Evolutionary conservation across 1,284 basidiomycete genomes (phyloP).

Genomic region (Ganoderma meredithae): DNA sequence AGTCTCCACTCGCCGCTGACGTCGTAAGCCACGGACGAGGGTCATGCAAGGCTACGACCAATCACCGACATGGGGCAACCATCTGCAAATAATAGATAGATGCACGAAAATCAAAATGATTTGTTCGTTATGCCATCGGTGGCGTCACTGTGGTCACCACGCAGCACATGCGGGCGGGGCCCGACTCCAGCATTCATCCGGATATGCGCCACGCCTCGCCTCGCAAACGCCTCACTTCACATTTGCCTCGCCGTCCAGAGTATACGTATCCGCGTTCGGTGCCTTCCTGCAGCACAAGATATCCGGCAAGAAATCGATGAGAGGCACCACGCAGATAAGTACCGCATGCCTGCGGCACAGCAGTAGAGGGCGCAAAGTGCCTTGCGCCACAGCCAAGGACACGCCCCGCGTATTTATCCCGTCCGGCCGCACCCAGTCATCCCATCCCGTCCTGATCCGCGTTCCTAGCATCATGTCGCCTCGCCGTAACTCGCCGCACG

Average conservation of each 20-base stretch:
- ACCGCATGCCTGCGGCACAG: conserved; percentile 15
- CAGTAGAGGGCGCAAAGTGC: conserved; percentile 14
- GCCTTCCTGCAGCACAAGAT: not conserved
- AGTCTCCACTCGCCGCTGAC: not conserved
- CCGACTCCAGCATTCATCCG: not conserved
- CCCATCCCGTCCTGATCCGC: not conserved
- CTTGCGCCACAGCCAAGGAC: conserved; percentile 11
- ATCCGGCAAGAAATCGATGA: not conserved
- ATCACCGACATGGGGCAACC: not conserved
- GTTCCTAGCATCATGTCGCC: no score
- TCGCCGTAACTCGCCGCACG: not conserved
- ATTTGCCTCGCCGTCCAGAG: not conserved
- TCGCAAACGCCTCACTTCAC: not conserved
- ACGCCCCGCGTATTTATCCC: not conserved
- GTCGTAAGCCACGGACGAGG: not conserved
- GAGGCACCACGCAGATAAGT: conserved; percentile 12
- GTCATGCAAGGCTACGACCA: not conserved
- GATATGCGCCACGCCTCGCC: not conserved
- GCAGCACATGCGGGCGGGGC: not conserved
- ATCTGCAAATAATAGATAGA: not conserved
- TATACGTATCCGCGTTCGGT: not conserved
- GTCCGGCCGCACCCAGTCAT: not conserved
- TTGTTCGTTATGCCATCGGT: not conserved
- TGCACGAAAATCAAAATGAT: not conserved
- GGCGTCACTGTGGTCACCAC: not conserved